A percentile compares a stretch with the other conserved stretches of the same genome.
These are phyloP conservation scores for Colletotrichum chrysophilum DNA, from an alignment of 2,329 filamentous ascomycete genomes.

Conservation along the genomic window DNA sequence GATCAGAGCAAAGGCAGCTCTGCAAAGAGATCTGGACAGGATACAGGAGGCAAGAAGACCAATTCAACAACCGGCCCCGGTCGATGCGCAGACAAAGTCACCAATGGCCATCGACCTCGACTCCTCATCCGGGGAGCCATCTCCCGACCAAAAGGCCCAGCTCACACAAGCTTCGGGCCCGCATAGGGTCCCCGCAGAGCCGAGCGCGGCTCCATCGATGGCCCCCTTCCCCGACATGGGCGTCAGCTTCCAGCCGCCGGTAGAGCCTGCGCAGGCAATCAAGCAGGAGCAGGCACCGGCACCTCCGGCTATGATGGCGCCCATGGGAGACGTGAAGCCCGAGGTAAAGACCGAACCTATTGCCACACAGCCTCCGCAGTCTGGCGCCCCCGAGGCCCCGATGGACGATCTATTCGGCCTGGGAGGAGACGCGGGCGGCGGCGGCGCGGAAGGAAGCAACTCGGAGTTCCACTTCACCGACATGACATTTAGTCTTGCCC, in stretches of 20 bases:
- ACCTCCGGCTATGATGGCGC: conserved; percentile 24
- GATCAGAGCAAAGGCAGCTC: conserved; percentile 59
- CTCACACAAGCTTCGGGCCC: not conserved
- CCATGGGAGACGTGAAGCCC: conserved; percentile 33
- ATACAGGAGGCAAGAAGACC: conserved; percentile 29
- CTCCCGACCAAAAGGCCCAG: not conserved
- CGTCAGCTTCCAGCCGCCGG: conserved; percentile 40
- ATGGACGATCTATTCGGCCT: conserved; percentile 22
- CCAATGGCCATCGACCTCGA: conserved; percentile 41
- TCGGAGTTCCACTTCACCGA: conserved; percentile 59
- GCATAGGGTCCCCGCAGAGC: conserved; percentile 15
- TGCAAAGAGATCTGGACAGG: conserved; percentile 58
- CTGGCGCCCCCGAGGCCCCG: conserved; percentile 23
- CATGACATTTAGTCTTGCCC: conserved; percentile 61
- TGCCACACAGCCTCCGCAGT: conserved; percentile 14
- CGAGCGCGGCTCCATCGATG: conserved; percentile 41
- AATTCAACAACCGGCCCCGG: conserved; percentile 26
- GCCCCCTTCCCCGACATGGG: conserved; percentile 65
- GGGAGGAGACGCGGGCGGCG: conserved; percentile 8
- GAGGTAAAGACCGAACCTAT: conserved; percentile 28
- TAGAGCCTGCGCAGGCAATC: conserved; percentile 24
- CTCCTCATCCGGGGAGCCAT: conserved; percentile 33
- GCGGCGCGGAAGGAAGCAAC: conserved; percentile 22
- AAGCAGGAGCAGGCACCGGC: conserved; percentile 17
- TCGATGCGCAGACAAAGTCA: conserved; percentile 39